These are phyloP conservation scores for Pyrrhoderma lamaoense DNA, from an alignment of 1,284 basidiomycete genomes.

Conservation along the genomic window DNA sequence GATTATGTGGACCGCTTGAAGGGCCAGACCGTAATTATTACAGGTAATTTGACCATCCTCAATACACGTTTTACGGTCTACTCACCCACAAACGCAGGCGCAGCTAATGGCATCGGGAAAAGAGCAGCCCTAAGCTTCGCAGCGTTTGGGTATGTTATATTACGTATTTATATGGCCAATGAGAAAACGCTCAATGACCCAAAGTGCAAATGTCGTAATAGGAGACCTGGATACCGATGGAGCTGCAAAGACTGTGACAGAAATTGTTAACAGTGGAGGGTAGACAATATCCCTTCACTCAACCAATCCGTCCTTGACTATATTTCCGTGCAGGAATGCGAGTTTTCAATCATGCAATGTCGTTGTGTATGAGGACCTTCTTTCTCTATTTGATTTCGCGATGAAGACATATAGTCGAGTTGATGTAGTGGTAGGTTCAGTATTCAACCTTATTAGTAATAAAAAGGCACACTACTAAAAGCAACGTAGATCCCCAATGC, in stretches of 20 bases:
- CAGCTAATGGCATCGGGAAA: slow-evolving; percentile 50
- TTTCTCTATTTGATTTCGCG: slow-evolving; percentile 45
- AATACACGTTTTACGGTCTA: no score
- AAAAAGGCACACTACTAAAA: neutral
- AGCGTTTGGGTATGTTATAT: slow-evolving; percentile 39
- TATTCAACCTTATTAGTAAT: neutral
- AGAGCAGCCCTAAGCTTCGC: slow-evolving; percentile 33
- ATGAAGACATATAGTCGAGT: slow-evolving; percentile 39
- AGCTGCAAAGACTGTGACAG: slow-evolving; percentile 34
- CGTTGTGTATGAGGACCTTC: slow-evolving; percentile 46
- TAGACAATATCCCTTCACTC: slow-evolving; percentile 24
- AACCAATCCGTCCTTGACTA: neutral
- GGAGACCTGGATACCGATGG: slow-evolving; percentile 40
- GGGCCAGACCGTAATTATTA: slow-evolving; percentile 49
- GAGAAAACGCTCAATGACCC: slow-evolving; percentile 4
- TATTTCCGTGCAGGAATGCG: slow-evolving; percentile 33
- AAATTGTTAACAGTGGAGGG: slow-evolving; percentile 41
- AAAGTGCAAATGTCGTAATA: slow-evolving; percentile 49
- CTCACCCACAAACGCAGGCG: slow-evolving; percentile 29
- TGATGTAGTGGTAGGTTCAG: slow-evolving; percentile 40
- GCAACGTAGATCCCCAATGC: slow-evolving; percentile 44
- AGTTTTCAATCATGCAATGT: slow-evolving; percentile 43
- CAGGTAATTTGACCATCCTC: slow-evolving; percentile 29
- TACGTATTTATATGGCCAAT: slow-evolving; percentile 21
- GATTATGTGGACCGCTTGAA: slow-evolving; percentile 34